A percentile compares a stretch with the other conserved stretches of the same genome.
Conservation (phyloP, 1,139 yeast genomes). For the Saccharomyces hybrid region DNA sequence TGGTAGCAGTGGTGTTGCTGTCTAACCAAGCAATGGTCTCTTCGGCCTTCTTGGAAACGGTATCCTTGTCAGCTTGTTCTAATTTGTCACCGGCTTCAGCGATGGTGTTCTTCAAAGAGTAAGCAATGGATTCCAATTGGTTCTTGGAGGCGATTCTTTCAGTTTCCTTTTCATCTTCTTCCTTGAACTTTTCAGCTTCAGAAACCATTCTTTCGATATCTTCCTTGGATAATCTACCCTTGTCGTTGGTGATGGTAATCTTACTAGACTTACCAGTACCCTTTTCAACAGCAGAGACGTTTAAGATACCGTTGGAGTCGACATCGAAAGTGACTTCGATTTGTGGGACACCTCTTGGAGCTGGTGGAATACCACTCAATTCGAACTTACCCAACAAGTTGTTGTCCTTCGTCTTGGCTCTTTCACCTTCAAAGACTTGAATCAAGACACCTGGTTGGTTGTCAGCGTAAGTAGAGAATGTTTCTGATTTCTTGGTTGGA, state of each 20-base stretch:
- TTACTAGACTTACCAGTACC: slow-evolving; percentile 76
- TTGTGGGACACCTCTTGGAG: slow-evolving; percentile 95
- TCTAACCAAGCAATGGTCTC: slow-evolving; percentile 87
- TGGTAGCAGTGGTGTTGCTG: slow-evolving; percentile 76
- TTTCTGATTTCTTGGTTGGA: slow-evolving; percentile 88
- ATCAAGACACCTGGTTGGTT: slow-evolving; percentile 92
- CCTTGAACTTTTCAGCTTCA: slow-evolving; percentile 82
- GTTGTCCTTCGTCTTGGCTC: slow-evolving; percentile 89
- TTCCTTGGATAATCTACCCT: slow-evolving; percentile 92
- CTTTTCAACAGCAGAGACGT: slow-evolving; percentile 90
- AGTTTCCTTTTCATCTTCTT: slow-evolving; percentile 77
- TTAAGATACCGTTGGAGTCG: slow-evolving; percentile 88
- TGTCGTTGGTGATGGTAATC: slow-evolving; percentile 84
- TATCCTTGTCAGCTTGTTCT: slow-evolving; percentile 69
- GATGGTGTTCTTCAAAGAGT: slow-evolving; percentile 78
- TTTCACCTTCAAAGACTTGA: slow-evolving; percentile 91
- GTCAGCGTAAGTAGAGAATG: slow-evolving; percentile 85
- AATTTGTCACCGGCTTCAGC: slow-evolving; percentile 78
- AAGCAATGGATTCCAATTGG: slow-evolving; percentile 86
- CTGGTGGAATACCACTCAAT: slow-evolving; percentile 87
- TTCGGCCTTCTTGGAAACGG: slow-evolving; percentile 75
- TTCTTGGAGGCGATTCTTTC: slow-evolving; percentile 75
- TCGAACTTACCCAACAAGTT: slow-evolving; percentile 90
- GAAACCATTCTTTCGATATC: slow-evolving; percentile 92
- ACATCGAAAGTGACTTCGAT: slow-evolving; percentile 88